phyloP scores from a whole-genome alignment of 306 rosid genomes.

The Vigna hirtella region DNA sequence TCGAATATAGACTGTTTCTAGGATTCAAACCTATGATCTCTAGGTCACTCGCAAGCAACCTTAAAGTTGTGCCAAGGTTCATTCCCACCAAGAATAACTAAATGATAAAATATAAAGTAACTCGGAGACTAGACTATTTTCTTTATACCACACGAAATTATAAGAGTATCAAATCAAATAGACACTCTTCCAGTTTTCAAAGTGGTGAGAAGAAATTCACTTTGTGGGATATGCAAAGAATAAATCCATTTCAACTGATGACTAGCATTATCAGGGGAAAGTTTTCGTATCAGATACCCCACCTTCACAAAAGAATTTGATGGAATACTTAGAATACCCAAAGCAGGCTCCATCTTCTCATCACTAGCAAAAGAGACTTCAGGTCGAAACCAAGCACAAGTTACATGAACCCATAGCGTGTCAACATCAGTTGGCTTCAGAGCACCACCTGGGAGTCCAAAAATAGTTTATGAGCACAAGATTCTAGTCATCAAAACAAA shows the following conservation, averaged over 20 bases:
- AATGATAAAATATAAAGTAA: slow-evolving; percentile 40
- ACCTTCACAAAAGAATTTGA: slow-evolving; percentile 99
- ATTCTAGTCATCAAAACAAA: slow-evolving; percentile 32
- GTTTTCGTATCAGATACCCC: slow-evolving; percentile 31
- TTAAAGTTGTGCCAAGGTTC: background rate
- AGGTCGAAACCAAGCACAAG: slow-evolving; percentile 99
- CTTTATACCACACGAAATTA: background rate
- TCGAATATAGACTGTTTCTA: background rate
- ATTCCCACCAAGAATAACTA: slow-evolving; percentile 20
- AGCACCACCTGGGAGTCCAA: slow-evolving; percentile 84
- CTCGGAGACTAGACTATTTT: slow-evolving; percentile 35
- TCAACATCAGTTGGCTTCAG: slow-evolving; percentile 95
- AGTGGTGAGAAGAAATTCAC: slow-evolving; percentile 20
- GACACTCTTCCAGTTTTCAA: slow-evolving; percentile 29
- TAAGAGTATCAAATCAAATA: slow-evolving; percentile 20
- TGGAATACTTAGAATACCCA: slow-evolving; percentile 96
- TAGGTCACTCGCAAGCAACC: background rate
- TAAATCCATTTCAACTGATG: slow-evolving; percentile 11
- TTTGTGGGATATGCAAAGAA: slow-evolving; percentile 28
- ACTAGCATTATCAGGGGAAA: background rate
- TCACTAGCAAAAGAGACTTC: slow-evolving; percentile 97
- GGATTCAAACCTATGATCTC: background rate
- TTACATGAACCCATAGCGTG: slow-evolving; percentile 96
- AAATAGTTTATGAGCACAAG: slow-evolving; percentile 39
- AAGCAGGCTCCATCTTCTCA: slow-evolving; percentile 99